Evolutionary conservation across 148 eudicot genomes (phyloP).

Genomic region (Amaranthus hypochondriacus): DNA sequence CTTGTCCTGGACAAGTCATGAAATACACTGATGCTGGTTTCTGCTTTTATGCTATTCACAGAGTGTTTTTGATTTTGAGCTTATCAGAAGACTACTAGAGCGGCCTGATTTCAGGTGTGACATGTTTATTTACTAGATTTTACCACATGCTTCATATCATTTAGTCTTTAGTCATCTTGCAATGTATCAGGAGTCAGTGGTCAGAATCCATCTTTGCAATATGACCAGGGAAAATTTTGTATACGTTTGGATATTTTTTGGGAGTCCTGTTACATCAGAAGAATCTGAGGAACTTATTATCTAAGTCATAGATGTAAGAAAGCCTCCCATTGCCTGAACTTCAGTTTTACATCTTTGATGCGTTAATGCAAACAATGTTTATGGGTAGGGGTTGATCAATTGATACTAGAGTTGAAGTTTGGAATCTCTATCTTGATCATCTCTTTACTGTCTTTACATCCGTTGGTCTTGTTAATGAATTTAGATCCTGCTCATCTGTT

Average conservation of each 20-base stretch:
- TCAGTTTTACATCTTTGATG: neutral
- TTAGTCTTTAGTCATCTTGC: neutral
- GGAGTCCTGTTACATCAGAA: neutral
- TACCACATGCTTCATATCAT: neutral
- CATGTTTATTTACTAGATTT: neutral
- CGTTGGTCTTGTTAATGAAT: neutral
- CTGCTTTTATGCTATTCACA: slow-evolving; percentile 44
- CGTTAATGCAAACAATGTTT: neutral
- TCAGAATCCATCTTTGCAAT: neutral
- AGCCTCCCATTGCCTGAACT: no score
- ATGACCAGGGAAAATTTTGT: neutral
- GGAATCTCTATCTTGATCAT: neutral
- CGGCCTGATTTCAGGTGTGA: slow-evolving; percentile 83
- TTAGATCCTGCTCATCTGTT: slow-evolving; percentile 6
- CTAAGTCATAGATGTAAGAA: neutral
- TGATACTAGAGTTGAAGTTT: neutral
- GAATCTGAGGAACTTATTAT: neutral
- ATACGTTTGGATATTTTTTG: neutral
- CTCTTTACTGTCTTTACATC: neutral
- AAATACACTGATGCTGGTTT: neutral
- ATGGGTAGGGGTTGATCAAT: neutral
- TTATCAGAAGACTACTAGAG: slow-evolving; percentile 68
- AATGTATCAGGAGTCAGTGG: neutral
- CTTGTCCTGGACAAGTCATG: neutral
- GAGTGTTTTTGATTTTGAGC: slow-evolving; percentile 93